phyloP scores from a whole-genome alignment of 2,329 filamentous ascomycete genomes.

The Claviceps sorghi region DNA sequence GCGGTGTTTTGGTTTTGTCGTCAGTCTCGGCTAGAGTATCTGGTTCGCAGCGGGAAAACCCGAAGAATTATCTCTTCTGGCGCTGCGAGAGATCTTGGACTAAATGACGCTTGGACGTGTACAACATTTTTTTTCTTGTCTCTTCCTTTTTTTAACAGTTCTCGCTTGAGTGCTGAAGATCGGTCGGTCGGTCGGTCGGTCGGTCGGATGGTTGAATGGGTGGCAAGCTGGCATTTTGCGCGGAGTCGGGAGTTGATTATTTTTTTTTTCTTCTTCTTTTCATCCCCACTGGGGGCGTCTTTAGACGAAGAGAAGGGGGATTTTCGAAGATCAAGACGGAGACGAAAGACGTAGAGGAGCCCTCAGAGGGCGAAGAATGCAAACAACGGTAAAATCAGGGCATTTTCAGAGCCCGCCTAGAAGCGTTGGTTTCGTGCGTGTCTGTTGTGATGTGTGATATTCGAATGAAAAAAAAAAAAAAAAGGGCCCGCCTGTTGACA shows the following conservation, averaged over 20 bases:
- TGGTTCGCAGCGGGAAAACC: not conserved
- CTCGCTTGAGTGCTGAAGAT: not conserved
- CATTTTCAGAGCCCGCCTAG: not conserved
- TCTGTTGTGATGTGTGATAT: not conserved
- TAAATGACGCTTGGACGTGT: constrained; percentile 4
- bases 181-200: not conserved
- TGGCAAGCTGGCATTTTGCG: constrained; percentile 18
- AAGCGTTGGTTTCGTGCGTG: not conserved
- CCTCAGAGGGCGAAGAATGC: constrained; percentile 7
- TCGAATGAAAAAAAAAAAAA: not conserved
- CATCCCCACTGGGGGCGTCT: not conserved
- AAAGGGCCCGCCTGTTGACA: no score
- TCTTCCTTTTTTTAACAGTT: not conserved
- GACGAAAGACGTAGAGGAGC: constrained; percentile 6
- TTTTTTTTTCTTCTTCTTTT: not conserved
- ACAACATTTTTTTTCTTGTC: constrained; percentile 4
- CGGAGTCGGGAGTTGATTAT: constrained; percentile 21
- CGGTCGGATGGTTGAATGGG: constrained; percentile 3
- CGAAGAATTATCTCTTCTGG: not conserved
- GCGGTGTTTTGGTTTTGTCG: not conserved
- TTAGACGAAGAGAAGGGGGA: not conserved
- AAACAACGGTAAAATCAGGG: constrained; percentile 5
- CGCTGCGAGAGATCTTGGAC: not conserved
- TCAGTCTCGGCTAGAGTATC: not conserved
- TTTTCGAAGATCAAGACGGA: constrained; percentile 11